These are phyloP conservation scores for Candida golubevii DNA, from an alignment of 805 yeast genomes.

Conservation along the genomic window DNA sequence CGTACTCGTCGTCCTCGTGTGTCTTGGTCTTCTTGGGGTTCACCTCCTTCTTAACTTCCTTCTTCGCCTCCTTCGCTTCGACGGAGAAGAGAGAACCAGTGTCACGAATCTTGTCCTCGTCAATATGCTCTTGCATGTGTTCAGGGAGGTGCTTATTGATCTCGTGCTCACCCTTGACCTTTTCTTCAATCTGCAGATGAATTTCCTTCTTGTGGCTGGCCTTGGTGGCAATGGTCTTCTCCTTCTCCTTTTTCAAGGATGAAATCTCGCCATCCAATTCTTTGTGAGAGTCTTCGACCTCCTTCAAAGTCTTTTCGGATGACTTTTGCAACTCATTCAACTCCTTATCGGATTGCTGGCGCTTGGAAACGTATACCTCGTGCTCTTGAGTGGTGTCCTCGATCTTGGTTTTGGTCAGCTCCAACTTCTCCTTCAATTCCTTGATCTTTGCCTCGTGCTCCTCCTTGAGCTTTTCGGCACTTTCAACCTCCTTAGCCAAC, in stretches of 20 bases:
- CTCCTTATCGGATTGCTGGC: slow-evolving; percentile 37
- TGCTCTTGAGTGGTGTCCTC: slow-evolving; percentile 31
- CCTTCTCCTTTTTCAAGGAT: slow-evolving; percentile 39
- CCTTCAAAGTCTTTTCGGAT: slow-evolving; percentile 22
- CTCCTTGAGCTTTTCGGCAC: slow-evolving; percentile 42
- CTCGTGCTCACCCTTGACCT: slow-evolving; percentile 44
- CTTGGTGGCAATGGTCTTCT: slow-evolving; percentile 33
- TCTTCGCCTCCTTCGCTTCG: slow-evolving; percentile 11
- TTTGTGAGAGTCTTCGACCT: slow-evolving; percentile 25
- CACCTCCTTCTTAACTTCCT: slow-evolving; percentile 1
- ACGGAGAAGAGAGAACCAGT: slow-evolving; percentile 35
- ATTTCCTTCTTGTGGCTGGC: slow-evolving; percentile 32
- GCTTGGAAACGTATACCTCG: slow-evolving; percentile 31
- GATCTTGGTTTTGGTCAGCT: slow-evolving; percentile 35
- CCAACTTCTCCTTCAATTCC: slow-evolving; percentile 42
- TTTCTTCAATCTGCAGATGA: slow-evolving; percentile 25
- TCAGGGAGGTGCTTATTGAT: slow-evolving; percentile 50
- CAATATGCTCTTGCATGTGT: slow-evolving; percentile 39
- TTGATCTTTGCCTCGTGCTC: slow-evolving; percentile 43
- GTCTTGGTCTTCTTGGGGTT: not conserved
- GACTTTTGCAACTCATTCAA: slow-evolving; percentile 32
- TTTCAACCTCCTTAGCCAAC: slow-evolving; percentile 39
- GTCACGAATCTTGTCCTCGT: slow-evolving; percentile 35
- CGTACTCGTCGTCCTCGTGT: not conserved
- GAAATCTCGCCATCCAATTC: slow-evolving; percentile 42